Percentiles rank a stretch among this genome's conserved stretches.
These are phyloP conservation scores for Pyrenophora seminiperda DNA, from an alignment of 2,329 filamentous ascomycete species.

Conservation along the genomic window DNA sequence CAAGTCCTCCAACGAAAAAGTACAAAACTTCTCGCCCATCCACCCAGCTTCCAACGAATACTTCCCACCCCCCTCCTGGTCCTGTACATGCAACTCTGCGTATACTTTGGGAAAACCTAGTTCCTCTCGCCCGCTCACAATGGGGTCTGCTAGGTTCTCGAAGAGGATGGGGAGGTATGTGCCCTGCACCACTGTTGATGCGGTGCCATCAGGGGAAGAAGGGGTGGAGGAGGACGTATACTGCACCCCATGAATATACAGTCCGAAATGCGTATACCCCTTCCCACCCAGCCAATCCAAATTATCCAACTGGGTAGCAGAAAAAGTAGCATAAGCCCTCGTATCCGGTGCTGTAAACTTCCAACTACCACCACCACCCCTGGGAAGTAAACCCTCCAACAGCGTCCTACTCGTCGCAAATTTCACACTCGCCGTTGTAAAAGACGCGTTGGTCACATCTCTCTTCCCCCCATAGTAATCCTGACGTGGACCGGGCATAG, in stretches of 20 bases:
- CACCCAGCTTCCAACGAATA: conserved; percentile 51
- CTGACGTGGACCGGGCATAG: conserved; percentile 50
- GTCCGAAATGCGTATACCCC: conserved; percentile 63
- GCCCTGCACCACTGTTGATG: conserved; percentile 55
- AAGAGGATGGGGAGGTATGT: conserved; percentile 64
- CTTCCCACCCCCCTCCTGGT: conserved; percentile 45
- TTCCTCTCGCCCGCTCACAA: conserved; percentile 64
- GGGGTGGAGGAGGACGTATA: conserved; percentile 58
- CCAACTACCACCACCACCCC: conserved; percentile 27
- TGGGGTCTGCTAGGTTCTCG: conserved; percentile 64
- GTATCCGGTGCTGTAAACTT: conserved; percentile 48
- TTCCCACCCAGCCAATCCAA: conserved; percentile 66
- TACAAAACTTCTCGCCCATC: conserved; percentile 44
- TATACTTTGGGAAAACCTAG: conserved; percentile 66
- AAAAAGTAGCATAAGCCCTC: conserved; percentile 47
- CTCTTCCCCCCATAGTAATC: conserved; percentile 28
- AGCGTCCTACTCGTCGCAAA: conserved; percentile 51
- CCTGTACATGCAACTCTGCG: conserved; percentile 56
- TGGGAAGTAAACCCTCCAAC: conserved; percentile 50
- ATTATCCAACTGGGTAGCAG: conserved; percentile 48
- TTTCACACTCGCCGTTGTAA: conserved; percentile 48
- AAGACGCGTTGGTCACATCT: conserved; percentile 36
- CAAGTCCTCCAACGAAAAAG: conserved; percentile 33
- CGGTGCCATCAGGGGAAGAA: conserved; percentile 54
- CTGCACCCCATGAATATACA: conserved; percentile 67